Percentiles rank a stretch among this genome's conserved stretches.
phyloP scores from a whole-genome alignment of 805 yeast species.

The Candida alai region DNA sequence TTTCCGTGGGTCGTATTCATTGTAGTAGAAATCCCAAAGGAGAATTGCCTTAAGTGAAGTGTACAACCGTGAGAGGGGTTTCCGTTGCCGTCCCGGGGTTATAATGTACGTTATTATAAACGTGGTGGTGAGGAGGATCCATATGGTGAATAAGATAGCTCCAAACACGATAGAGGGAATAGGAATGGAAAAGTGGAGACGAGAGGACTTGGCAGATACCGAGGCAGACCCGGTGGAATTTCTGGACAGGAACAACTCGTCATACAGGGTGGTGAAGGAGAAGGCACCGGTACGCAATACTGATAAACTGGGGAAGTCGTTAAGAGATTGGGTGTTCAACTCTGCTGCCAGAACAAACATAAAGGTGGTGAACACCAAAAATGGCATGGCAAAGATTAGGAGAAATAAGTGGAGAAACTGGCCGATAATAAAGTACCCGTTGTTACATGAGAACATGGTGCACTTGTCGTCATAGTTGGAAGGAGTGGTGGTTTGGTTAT shows the following conservation, averaged over 20 bases:
- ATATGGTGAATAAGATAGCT: conserved; percentile 21
- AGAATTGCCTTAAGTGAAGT: conserved; percentile 45
- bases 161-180: conserved; percentile 28
- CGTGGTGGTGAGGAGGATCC: conserved; percentile 18
- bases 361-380: conserved; percentile 37
- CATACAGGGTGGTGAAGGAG: conserved; percentile 22
- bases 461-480: conserved; percentile 10
- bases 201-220: too few relatives aligned
- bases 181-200: conserved; percentile 8
- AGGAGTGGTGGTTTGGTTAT: too few relatives aligned
- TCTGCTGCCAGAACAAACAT: conserved; percentile 24
- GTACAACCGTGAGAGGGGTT: conserved; percentile 32
- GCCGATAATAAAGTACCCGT: conserved; percentile 28
- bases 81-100: conserved; percentile 14
- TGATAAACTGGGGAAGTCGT: conserved; percentile 12
- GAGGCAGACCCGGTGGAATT: not conserved
- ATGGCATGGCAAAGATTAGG: conserved; percentile 38
- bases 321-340: conserved; percentile 11
- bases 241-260: conserved; percentile 8
- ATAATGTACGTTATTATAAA: conserved; percentile 27
- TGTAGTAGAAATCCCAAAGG: conserved; percentile 45
- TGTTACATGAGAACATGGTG: conserved; percentile 13
- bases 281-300: conserved; percentile 21
- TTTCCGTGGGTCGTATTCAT: conserved; percentile 39
- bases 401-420: conserved; percentile 27